Evolutionary conservation across 345 rosid species (phyloP).

Genomic region (Ailanthus altissimus): DNA sequence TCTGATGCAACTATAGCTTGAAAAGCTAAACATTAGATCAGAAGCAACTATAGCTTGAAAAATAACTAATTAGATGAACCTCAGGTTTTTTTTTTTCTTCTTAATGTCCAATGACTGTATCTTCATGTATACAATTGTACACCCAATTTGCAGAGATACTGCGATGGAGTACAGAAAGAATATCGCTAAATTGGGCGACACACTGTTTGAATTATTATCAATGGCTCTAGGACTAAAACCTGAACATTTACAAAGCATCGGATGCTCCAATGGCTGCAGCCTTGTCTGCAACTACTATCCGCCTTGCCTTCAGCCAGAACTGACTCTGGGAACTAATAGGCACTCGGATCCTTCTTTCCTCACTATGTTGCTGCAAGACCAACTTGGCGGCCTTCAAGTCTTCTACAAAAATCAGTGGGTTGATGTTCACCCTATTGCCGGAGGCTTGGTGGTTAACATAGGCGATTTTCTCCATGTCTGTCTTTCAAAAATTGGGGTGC

Average conservation of each 20-base stretch:
- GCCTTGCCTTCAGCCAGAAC: neutral
- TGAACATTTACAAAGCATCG: neutral
- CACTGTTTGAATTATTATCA: constrained; percentile 7
- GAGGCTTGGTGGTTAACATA: constrained; percentile 18
- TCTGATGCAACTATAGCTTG: too few relatives aligned
- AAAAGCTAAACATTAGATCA: too few relatives aligned
- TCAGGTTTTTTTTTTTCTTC: neutral
- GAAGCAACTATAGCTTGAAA: too few relatives aligned
- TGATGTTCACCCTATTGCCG: constrained; percentile 17
- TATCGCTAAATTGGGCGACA: neutral
- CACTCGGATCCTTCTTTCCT: neutral
- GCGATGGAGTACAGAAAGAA: neutral
- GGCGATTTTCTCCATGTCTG: constrained; percentile 15
- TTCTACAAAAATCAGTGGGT: constrained; percentile 4
- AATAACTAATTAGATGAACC: too few relatives aligned
- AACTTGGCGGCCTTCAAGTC: constrained; percentile 23
- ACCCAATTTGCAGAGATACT: constrained; percentile 2
- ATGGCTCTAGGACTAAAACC: constrained; percentile 18
- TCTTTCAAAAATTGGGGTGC: neutral
- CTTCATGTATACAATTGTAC: neutral
- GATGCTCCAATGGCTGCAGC: neutral
- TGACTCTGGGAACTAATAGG: neutral
- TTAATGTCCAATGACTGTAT: neutral
- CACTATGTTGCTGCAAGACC: constrained; percentile 1
- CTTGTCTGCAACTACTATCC: neutral